These are phyloP conservation scores for Colletotrichum sp. DNA, from an alignment of 2,329 filamentous ascomycete species.

Conservation along the genomic window DNA sequence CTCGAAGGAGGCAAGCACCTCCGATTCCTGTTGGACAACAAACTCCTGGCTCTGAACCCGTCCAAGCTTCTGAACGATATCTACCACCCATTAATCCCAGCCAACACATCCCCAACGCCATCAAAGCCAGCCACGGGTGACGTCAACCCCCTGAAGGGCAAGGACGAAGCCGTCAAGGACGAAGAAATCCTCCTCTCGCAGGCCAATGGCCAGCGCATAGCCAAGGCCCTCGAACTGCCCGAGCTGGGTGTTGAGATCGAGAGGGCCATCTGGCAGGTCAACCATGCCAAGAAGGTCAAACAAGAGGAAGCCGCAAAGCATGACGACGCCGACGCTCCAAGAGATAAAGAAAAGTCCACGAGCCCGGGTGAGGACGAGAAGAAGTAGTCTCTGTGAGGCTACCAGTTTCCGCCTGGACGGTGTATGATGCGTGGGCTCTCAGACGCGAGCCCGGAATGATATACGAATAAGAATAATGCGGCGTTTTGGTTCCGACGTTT, in stretches of 20 bases:
- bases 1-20: constrained; percentile 84
- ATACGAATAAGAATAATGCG: not conserved
- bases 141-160: constrained; percentile 26
- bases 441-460: constrained; percentile 7
- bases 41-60: constrained; percentile 69
- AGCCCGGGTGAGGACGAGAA: constrained; percentile 15
- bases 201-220: constrained; percentile 61
- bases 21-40: constrained; percentile 78
- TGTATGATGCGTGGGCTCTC: constrained; percentile 9
- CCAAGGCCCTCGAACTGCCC: constrained; percentile 68
- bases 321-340: constrained; percentile 15
- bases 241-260: constrained; percentile 77
- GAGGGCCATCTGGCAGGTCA: constrained; percentile 77
- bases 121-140: not conserved
- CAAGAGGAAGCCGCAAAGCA: constrained; percentile 28
- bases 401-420: not conserved
- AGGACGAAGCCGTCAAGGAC: constrained; percentile 25
- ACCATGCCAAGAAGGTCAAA: constrained; percentile 50
- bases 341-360: constrained; percentile 22
- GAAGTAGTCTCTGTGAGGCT: constrained; percentile 7
- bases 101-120: constrained; percentile 38
- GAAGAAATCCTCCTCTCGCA: constrained; percentile 51
- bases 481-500: not conserved
- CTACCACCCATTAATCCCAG: constrained; percentile 59
- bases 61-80: constrained; percentile 75